phyloP scores from a whole-genome alignment of 2,329 filamentous ascomycete genomes.

The Cytospora piceae region DNA sequence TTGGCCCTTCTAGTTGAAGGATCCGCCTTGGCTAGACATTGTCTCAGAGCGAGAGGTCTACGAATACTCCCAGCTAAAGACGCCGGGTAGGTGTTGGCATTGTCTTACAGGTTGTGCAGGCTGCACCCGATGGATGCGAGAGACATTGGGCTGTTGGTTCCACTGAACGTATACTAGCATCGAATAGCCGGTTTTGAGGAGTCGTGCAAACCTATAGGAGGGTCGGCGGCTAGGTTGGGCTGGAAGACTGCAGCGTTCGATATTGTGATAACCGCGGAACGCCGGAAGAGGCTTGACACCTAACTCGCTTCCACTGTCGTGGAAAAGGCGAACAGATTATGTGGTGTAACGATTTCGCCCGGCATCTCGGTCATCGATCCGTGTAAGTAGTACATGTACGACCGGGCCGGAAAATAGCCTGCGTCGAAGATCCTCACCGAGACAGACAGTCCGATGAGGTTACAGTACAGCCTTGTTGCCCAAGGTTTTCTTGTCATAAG shows the following conservation, averaged over 20 bases:
- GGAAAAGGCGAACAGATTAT: constrained; percentile 15
- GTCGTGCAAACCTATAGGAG: background rate
- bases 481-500: background rate
- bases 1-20: constrained; percentile 12
- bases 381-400: constrained; percentile 16
- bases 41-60: constrained; percentile 19
- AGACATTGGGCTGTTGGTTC: constrained; percentile 1
- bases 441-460: constrained; percentile 17
- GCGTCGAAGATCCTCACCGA: constrained; percentile 25
- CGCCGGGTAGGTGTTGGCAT: constrained; percentile 7
- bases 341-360: constrained; percentile 20
- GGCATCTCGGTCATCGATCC: constrained; percentile 15
- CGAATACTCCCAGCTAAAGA: constrained; percentile 12
- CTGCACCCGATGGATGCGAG: constrained; percentile 2
- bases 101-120: constrained; percentile 9
- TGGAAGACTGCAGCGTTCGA: constrained; percentile 9
- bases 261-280: constrained; percentile 12
- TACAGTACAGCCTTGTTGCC: background rate
- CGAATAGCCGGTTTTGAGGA: background rate
- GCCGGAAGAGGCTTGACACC: constrained; percentile 13
- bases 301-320: constrained; percentile 10
- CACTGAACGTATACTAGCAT: background rate
- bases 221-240: constrained; percentile 3
- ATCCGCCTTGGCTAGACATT: constrained; percentile 14
- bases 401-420: constrained; percentile 20